Conservation (phyloP, 2,329 filamentous ascomycete species). For the Diplodia corticola region DNA sequence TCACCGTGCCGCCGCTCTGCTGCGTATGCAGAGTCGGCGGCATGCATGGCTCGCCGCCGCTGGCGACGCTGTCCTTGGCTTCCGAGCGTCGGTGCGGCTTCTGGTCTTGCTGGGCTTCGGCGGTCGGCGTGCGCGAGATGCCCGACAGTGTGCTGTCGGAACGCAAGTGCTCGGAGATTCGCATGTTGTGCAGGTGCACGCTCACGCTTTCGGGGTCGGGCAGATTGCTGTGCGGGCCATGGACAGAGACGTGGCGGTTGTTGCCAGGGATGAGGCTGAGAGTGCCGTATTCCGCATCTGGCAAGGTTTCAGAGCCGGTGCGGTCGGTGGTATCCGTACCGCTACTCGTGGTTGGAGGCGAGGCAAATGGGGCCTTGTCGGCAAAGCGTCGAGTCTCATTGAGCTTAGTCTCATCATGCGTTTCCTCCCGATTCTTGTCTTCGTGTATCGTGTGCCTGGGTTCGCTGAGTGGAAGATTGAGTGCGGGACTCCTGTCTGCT, state of each 20-base stretch:
- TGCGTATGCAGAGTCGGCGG: background rate
- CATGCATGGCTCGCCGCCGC: background rate
- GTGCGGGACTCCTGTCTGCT: background rate
- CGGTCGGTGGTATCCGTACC: background rate
- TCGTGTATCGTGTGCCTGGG: background rate
- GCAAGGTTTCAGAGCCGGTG: background rate
- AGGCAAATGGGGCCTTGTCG: background rate
- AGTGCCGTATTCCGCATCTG: conserved; percentile 29
- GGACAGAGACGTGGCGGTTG: background rate
- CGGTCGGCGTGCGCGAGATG: background rate
- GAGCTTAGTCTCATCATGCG: background rate
- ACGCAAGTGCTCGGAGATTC: conserved; percentile 48
- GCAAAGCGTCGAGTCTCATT: background rate
- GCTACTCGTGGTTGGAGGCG: background rate
- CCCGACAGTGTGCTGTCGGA: conserved; percentile 30
- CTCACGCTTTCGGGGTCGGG: conserved; percentile 1
- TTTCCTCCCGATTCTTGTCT: background rate
- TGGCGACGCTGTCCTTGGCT: background rate
- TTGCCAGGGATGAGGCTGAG: background rate
- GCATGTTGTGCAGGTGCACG: conserved; percentile 47
- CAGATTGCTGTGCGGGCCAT: background rate
- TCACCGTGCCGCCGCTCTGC: background rate
- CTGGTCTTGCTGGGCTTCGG: background rate
- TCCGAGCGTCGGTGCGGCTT: background rate
- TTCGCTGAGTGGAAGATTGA: background rate